These are phyloP conservation scores for Mycena latifolia DNA, from an alignment of 768 basidiomycete species.

Conservation along the genomic window DNA sequence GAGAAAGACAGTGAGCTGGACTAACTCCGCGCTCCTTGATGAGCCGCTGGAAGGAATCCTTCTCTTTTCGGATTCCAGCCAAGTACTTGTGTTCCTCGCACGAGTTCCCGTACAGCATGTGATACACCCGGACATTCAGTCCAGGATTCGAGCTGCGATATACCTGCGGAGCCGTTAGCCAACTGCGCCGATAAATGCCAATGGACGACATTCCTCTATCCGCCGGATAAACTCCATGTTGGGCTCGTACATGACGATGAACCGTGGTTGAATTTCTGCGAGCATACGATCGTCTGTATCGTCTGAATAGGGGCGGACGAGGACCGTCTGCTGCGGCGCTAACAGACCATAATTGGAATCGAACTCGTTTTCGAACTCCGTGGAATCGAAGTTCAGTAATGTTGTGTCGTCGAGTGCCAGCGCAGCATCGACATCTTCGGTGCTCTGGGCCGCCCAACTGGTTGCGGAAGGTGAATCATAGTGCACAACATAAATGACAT, in stretches of 20 bases:
- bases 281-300: conserved; percentile 93
- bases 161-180: conserved; percentile 60
- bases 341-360: conserved; percentile 86
- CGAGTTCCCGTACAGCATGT: conserved; percentile 94
- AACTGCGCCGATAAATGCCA: not conserved
- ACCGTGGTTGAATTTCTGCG: conserved; percentile 88
- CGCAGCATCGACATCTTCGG: conserved; percentile 35
- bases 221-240: conserved; percentile 93
- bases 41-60: conserved; percentile 91
- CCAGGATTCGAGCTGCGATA: conserved; percentile 90
- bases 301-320: conserved; percentile 90
- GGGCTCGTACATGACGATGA: conserved; percentile 96
- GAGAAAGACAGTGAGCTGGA: conserved; percentile 27
- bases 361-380: conserved; percentile 66
- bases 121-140: conserved; percentile 89
- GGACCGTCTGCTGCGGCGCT: conserved; percentile 80
- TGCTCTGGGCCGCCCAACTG: conserved; percentile 53
- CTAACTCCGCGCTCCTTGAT: conserved; percentile 93
- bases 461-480: not conserved
- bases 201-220: conserved; percentile 74
- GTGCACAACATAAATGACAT: not conserved
- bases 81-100: conserved; percentile 98
- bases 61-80: conserved; percentile 89
- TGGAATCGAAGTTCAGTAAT: conserved; percentile 53
- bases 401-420: conserved; percentile 42